These are phyloP conservation scores for Bacidia rubella DNA, from an alignment of 495 filamentous ascomycete genomes.

Conservation along the genomic window DNA sequence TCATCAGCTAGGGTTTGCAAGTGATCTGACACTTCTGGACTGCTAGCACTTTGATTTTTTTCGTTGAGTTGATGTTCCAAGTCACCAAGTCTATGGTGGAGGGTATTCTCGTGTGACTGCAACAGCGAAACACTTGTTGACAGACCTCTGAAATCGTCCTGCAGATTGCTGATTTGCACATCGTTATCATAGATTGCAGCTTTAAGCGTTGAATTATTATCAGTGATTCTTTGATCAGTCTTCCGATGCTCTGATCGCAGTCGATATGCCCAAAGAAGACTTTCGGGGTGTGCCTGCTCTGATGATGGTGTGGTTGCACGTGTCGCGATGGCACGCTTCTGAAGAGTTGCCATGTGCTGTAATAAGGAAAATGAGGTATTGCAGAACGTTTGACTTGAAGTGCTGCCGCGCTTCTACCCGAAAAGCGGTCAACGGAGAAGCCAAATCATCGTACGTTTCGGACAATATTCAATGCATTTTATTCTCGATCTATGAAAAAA, in stretches of 20 bases:
- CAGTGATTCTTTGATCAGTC: neutral
- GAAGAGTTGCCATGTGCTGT: neutral
- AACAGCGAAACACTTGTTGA: neutral
- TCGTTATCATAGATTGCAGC: neutral
- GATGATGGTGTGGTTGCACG: neutral
- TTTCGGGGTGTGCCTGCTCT: neutral
- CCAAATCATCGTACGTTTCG: too few species aligned
- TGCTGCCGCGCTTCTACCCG: too few species aligned
- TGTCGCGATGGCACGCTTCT: neutral
- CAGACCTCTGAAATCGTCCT: neutral
- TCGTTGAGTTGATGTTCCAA: neutral
- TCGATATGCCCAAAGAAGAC: neutral
- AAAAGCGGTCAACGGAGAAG: too few species aligned
- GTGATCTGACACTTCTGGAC: neutral
- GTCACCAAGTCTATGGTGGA: neutral
- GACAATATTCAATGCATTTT: neutral
- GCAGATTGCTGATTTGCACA: neutral
- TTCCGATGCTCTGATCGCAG: neutral
- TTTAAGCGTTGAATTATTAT: neutral
- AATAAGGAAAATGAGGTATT: too few species aligned
- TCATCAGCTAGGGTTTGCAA: neutral
- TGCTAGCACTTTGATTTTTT: neutral
- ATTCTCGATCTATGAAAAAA: conserved; percentile 14
- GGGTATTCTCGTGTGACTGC: neutral
- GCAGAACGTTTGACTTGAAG: too few species aligned